phyloP scores from a whole-genome alignment of 345 rosid species.

The Populus pruinosa region DNA sequence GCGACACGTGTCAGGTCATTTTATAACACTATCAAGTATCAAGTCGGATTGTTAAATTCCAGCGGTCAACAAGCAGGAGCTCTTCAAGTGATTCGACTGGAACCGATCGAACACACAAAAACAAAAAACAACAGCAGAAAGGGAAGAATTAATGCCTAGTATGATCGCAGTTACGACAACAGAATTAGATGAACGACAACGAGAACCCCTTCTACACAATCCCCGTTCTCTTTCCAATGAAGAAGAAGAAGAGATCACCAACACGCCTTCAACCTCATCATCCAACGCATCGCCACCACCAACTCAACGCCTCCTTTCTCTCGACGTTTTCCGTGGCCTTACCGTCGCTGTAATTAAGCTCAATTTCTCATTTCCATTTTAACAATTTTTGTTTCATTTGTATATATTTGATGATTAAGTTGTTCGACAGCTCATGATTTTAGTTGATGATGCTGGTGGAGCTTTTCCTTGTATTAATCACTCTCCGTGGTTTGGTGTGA shows the following conservation, averaged over 20 bases:
- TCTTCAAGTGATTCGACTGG: not conserved
- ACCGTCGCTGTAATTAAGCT: conserved; percentile 42
- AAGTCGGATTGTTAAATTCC: no score
- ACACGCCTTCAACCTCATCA: conserved; percentile 13
- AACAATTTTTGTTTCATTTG: not conserved
- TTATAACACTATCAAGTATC: no score
- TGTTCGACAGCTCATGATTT: conserved; percentile 45
- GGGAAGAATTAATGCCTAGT: conserved; percentile 7
- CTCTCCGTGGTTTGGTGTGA: conserved; percentile 61
- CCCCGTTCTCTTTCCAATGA: not conserved
- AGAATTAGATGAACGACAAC: conserved; percentile 13
- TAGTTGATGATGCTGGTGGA: conserved; percentile 63
- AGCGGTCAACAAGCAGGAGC: no score
- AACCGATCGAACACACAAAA: not conserved
- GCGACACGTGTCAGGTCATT: no score
- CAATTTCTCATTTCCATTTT: not conserved
- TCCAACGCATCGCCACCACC: conserved; percentile 18
- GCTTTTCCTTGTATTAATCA: conserved; percentile 60
- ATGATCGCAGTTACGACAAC: conserved; percentile 1
- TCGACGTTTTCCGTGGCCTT: conserved; percentile 62
- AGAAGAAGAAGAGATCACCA: conserved; percentile 16
- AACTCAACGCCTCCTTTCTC: conserved; percentile 45
- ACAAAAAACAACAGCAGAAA: no score
- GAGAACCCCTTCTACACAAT: conserved; percentile 24
- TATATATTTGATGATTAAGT: not conserved